These are phyloP conservation scores for Plasmodiophora brassicae DNA, from an alignment of 208 protist genomes.

Conservation along the genomic window DNA sequence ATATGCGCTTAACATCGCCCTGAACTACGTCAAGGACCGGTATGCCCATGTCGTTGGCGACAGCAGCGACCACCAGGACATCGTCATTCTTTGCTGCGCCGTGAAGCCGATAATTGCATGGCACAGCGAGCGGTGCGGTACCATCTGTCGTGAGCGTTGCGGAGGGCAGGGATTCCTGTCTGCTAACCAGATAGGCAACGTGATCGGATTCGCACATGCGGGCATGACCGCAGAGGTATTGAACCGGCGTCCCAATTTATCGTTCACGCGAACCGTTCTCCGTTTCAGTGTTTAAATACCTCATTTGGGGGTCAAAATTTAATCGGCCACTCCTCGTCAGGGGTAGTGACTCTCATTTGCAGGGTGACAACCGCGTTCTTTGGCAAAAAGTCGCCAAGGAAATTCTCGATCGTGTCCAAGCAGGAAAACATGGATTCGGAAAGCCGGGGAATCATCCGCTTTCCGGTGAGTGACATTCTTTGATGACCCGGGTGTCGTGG, in stretches of 20 bases:
- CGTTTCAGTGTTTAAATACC: no score
- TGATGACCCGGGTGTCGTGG: not conserved
- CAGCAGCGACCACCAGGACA: not conserved
- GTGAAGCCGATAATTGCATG: constrained; percentile 53
- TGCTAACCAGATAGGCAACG: constrained; percentile 42
- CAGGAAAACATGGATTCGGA: not conserved
- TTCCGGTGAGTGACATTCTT: not conserved
- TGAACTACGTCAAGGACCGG: constrained; percentile 55
- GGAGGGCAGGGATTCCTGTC: constrained; percentile 53
- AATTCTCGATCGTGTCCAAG: constrained; percentile 31
- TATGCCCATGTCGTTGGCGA: constrained; percentile 31
- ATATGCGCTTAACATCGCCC: constrained; percentile 52
- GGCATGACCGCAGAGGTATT: constrained; percentile 37
- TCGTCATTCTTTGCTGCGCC: constrained; percentile 45
- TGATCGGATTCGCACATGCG: constrained; percentile 51
- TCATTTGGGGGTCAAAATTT: no score
- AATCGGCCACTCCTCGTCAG: no score
- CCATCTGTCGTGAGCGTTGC: constrained; percentile 47
- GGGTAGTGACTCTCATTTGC: no score
- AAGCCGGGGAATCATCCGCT: not conserved
- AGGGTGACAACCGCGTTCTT: constrained; percentile 59
- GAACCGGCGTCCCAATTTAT: no score
- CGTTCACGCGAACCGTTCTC: no score
- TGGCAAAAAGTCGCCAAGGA: constrained; percentile 62
- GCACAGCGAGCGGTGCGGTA: constrained; percentile 25